Conservation (phyloP, 805 yeast genomes). For the Kuraishia piskuri region DNA sequence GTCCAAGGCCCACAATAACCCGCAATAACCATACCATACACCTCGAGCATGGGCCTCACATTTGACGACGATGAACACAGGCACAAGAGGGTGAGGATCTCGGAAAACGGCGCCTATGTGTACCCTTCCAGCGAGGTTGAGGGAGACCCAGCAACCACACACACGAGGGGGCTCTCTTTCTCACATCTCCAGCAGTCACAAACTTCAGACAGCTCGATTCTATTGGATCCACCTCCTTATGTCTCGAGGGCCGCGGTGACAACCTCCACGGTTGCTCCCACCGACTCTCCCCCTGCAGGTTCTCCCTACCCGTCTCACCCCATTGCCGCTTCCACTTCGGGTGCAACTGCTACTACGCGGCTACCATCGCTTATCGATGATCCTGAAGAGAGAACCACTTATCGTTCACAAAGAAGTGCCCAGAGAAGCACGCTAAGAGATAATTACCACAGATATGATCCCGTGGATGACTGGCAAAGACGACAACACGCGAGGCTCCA, state of each 20-base stretch:
- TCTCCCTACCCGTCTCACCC: background rate
- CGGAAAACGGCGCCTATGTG: constrained; percentile 8
- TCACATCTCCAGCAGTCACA: background rate
- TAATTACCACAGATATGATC: background rate
- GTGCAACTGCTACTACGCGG: background rate
- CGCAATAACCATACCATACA: background rate
- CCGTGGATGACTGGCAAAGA: background rate
- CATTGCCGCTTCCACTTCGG: background rate
- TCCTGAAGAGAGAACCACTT: background rate
- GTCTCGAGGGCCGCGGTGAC: background rate
- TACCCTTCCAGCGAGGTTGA: constrained; percentile 3
- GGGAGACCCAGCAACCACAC: background rate
- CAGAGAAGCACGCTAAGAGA: background rate
- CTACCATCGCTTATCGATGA: background rate
- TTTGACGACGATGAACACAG: constrained; percentile 4
- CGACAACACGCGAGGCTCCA: background rate
- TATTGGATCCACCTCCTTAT: constrained; percentile 1
- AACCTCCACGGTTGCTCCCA: too few species aligned
- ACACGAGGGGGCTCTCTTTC: background rate
- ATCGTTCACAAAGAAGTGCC: background rate
- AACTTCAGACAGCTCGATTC: background rate
- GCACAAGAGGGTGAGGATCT: constrained; percentile 9
- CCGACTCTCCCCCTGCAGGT: background rate
- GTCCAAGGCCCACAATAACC: too few species aligned
- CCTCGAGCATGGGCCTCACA: constrained; percentile 6